Conservation (phyloP, 768 basidiomycete genomes). For the Kwoniella dendrophila region DNA sequence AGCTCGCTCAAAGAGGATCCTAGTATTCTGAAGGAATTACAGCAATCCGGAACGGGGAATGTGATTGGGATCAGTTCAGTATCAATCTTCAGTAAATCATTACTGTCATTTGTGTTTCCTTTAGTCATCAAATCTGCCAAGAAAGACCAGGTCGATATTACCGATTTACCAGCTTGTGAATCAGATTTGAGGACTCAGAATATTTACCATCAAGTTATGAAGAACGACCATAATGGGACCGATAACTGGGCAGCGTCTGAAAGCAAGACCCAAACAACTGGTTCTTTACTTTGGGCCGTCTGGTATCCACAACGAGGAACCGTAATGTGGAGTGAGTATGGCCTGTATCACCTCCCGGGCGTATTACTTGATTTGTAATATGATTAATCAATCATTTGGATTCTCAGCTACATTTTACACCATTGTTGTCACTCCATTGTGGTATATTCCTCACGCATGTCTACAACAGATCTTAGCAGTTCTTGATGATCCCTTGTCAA, state of each 20-base stretch:
- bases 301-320: constrained; percentile 29
- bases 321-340: constrained; percentile 19
- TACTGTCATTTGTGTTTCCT: constrained; percentile 27
- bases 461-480: constrained; percentile 36
- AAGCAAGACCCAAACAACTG: constrained; percentile 10
- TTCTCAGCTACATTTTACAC: background rate
- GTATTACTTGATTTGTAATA: too few species aligned
- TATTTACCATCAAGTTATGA: constrained; percentile 22
- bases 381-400: too few species aligned
- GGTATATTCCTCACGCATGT: constrained; percentile 41
- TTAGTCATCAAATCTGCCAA: constrained; percentile 25
- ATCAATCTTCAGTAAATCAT: constrained; percentile 26
- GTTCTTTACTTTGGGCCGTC: constrained; percentile 23
- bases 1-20: constrained; percentile 2
- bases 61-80: constrained; percentile 14
- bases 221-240: background rate
- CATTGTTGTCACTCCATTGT: constrained; percentile 25
- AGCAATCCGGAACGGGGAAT: constrained; percentile 17
- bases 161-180: constrained; percentile 33
- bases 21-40: background rate
- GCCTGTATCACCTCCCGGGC: background rate
- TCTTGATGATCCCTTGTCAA: constrained; percentile 24
- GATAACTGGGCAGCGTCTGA: too few species aligned
- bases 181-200: constrained; percentile 30
- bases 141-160: constrained; percentile 35